Evolutionary conservation across 345 rosid genomes (phyloP).

Genomic region (Rhizophora apiculata): DNA sequence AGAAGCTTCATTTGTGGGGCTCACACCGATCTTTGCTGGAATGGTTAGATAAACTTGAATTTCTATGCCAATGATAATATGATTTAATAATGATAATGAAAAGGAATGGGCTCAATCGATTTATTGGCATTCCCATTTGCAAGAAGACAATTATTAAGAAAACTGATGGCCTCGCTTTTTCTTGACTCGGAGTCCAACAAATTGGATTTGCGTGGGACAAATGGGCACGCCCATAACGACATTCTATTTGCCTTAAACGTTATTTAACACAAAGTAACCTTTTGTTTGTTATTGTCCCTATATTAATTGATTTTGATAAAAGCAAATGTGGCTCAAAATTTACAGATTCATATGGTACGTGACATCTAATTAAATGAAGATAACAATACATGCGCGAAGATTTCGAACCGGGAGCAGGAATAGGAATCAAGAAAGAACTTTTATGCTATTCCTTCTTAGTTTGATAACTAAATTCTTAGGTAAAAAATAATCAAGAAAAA

Average conservation of each 20-base stretch:
- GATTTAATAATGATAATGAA: slow-evolving; percentile 11
- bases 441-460: no score
- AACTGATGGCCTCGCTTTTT: background rate
- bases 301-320: no score
- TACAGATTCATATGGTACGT: no score
- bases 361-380: no score
- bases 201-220: slow-evolving; percentile 4
- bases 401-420: no score
- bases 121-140: background rate
- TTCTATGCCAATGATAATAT: slow-evolving; percentile 10
- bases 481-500: no score
- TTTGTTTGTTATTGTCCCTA: background rate
- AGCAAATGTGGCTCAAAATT: no score
- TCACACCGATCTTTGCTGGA: background rate
- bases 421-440: no score
- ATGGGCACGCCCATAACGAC: slow-evolving; percentile 3
- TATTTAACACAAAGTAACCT: background rate
- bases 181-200: background rate
- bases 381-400: no score
- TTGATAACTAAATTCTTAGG: no score
- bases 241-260: slow-evolving; percentile 10
- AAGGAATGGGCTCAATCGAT: slow-evolving; percentile 10
- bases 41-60: background rate
- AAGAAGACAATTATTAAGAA: slow-evolving; percentile 10
- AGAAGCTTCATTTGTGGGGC: slow-evolving; percentile 14